phyloP scores from a whole-genome alignment of 2,329 filamentous ascomycete genomes.

The Pseudocercospora crystallina region DNA sequence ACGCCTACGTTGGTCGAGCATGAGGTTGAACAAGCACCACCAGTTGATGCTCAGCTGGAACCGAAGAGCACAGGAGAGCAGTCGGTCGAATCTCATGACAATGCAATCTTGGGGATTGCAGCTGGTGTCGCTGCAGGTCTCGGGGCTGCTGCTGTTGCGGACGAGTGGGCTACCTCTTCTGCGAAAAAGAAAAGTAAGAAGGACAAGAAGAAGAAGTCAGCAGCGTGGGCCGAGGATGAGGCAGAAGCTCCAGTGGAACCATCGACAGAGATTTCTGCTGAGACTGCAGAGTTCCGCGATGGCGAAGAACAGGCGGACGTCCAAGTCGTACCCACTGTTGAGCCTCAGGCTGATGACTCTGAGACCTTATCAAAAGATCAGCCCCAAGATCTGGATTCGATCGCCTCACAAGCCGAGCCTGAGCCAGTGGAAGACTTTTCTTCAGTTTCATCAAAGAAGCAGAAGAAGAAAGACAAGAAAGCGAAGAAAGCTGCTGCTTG shows the following conservation, averaged over 20 bases:
- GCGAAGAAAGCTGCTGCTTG: slow-evolving; percentile 5
- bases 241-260: too few relatives aligned
- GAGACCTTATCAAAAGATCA: too few relatives aligned
- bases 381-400: too few relatives aligned
- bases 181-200: slow-evolving; percentile 40
- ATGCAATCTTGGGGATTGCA: not conserved
- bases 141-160: not conserved
- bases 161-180: not conserved
- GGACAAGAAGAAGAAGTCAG: slow-evolving; percentile 38
- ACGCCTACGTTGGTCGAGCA: slow-evolving; percentile 10
- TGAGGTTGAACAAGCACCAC: not conserved
- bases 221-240: slow-evolving; percentile 6
- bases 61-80: not conserved
- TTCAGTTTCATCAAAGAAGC: slow-evolving; percentile 15
- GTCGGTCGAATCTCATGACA: not conserved
- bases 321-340: too few relatives aligned
- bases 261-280: too few relatives aligned
- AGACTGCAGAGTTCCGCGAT: too few relatives aligned
- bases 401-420: not conserved
- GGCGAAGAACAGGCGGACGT: too few relatives aligned
- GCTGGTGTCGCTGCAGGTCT: not conserved
- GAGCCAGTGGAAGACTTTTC: slow-evolving; percentile 1
- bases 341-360: too few relatives aligned
- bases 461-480: slow-evolving; percentile 25
- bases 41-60: slow-evolving; percentile 1